phyloP scores from a whole-genome alignment of 306 rosid species.

The Benincasa hispida region DNA sequence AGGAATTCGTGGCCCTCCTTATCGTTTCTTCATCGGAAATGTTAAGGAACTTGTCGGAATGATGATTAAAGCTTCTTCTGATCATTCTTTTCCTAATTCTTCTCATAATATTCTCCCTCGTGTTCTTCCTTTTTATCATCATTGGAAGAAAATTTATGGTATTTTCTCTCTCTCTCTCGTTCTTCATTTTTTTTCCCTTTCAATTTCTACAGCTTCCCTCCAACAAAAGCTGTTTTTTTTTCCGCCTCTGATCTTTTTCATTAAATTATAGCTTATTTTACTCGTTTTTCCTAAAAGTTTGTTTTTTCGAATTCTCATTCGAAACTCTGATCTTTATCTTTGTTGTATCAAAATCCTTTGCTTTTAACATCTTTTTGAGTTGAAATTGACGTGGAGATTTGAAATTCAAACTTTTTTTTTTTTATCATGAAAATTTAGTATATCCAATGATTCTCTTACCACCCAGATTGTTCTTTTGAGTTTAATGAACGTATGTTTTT shows the following conservation, averaged over 20 bases:
- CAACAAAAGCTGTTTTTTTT: neutral
- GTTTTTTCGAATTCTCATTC: too few relatives aligned
- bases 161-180: neutral
- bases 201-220: neutral
- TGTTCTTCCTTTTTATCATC: constrained; percentile 94
- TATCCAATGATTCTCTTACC: too few relatives aligned
- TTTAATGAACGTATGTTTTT: too few relatives aligned
- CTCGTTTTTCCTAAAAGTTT: too few relatives aligned
- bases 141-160: constrained; percentile 96
- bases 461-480: too few relatives aligned
- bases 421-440: too few relatives aligned
- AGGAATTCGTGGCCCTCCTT: constrained; percentile 97
- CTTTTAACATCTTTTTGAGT: too few relatives aligned
- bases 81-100: constrained; percentile 54
- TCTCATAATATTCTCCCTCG: constrained; percentile 94
- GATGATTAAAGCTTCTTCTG: constrained; percentile 86
- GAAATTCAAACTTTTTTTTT: too few relatives aligned
- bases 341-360: too few relatives aligned
- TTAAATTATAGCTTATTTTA: too few relatives aligned
- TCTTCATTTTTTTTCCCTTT: neutral
- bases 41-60: constrained; percentile 63
- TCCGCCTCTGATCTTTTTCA: neutral
- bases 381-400: too few relatives aligned
- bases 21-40: constrained; percentile 95
- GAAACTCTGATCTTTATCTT: too few relatives aligned